Percentiles rank a stretch among this genome's conserved stretches.
These are phyloP conservation scores for Acer saccharum DNA, from an alignment of 345 rosid species.

Conservation along the genomic window DNA sequence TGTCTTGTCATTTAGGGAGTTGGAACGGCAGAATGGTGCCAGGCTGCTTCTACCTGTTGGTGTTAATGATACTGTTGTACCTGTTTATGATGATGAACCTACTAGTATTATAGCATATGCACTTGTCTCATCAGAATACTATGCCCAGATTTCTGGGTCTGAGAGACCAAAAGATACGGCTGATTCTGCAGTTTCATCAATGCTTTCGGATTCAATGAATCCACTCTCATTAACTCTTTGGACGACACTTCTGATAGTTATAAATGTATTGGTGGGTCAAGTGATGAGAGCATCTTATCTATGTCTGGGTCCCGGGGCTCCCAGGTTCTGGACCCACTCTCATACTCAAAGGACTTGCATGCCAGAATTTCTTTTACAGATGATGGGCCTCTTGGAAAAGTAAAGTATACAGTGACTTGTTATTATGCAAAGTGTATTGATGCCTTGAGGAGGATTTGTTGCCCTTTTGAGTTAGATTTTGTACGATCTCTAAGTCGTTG, in stretches of 20 bases:
- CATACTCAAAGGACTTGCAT: slow-evolving; percentile 64
- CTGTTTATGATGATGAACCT: slow-evolving; percentile 93
- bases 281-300: slow-evolving; percentile 53
- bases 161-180: slow-evolving; percentile 59
- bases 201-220: slow-evolving; percentile 61
- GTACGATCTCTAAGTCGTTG: slow-evolving; percentile 92
- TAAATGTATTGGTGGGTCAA: slow-evolving; percentile 48
- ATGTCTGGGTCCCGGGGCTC: slow-evolving; percentile 39
- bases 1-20: slow-evolving; percentile 62
- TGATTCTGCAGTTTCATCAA: slow-evolving; percentile 43
- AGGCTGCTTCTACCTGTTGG: slow-evolving; percentile 78
- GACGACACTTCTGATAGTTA: slow-evolving; percentile 56
- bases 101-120: slow-evolving; percentile 90
- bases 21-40: slow-evolving; percentile 73
- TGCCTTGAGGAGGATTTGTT: slow-evolving; percentile 81
- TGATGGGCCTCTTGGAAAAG: slow-evolving; percentile 76
- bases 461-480: slow-evolving; percentile 85
- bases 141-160: slow-evolving; percentile 57
- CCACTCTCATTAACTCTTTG: slow-evolving; percentile 50
- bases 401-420: slow-evolving; percentile 78
- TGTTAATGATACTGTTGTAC: slow-evolving; percentile 62
- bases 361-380: slow-evolving; percentile 73
- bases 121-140: slow-evolving; percentile 69
- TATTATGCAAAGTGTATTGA: slow-evolving; percentile 86
- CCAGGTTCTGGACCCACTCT: slow-evolving; percentile 51